phyloP scores from a whole-genome alignment of 225 moss, liverwort and hornwort genomes.

The Anthoceros angustus region DNA sequence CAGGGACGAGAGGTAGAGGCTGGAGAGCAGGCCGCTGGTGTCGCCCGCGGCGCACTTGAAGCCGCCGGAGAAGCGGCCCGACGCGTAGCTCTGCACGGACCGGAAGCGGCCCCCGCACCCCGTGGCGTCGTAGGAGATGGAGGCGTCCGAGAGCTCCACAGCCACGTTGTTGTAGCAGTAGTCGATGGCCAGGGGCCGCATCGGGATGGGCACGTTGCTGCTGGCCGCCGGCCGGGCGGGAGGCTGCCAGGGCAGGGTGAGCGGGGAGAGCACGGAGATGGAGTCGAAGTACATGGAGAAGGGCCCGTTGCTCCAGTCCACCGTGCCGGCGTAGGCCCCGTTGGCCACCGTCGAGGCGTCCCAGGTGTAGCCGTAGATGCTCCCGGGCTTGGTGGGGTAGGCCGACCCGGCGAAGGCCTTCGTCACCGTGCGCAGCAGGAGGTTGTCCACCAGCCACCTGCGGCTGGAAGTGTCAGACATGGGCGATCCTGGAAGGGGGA shows the following conservation, averaged over 20 bases:
- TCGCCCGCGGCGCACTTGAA: constrained; percentile 35
- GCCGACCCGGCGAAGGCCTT: neutral
- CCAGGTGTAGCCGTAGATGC: constrained; percentile 40
- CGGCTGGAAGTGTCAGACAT: neutral
- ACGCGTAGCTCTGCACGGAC: constrained; percentile 19
- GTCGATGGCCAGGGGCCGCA: constrained; percentile 35
- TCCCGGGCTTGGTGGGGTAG: constrained; percentile 29
- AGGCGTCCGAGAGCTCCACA: neutral
- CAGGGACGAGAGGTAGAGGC: constrained; percentile 34
- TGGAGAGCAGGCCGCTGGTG: constrained; percentile 39
- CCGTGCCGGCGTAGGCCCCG: constrained; percentile 20
- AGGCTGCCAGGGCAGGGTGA: constrained; percentile 16
- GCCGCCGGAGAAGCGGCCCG: constrained; percentile 20
- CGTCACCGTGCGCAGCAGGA: constrained; percentile 22
- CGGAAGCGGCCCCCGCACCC: constrained; percentile 36
- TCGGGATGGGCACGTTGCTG: constrained; percentile 6
- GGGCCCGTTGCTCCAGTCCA: constrained; percentile 23
- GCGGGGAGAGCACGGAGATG: constrained; percentile 17
- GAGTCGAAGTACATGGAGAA: constrained; percentile 20
- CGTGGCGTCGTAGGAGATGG: constrained; percentile 22
- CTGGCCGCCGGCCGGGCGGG: constrained; percentile 4
- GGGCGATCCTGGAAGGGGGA: neutral
- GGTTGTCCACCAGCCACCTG: constrained; percentile 34
- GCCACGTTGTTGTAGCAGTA: constrained; percentile 24
- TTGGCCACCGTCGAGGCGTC: constrained; percentile 20